phyloP scores from a whole-genome alignment of 257 asterid species.

The Fraxinus excelsior region DNA sequence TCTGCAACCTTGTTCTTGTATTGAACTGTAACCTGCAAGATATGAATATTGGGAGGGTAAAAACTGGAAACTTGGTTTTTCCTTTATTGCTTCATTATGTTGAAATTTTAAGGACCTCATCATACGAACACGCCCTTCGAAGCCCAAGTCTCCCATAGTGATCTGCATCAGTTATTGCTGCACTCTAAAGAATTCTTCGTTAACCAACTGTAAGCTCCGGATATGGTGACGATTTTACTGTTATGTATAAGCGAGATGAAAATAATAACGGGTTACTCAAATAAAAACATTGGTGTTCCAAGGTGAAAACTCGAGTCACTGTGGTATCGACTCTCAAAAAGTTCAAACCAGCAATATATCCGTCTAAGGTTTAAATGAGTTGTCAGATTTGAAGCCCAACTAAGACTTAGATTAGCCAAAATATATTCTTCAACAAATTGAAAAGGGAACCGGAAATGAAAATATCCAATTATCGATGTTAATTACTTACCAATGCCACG shows the following conservation, averaged over 20 bases:
- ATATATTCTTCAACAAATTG: no score
- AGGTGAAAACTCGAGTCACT: no score
- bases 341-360: no score
- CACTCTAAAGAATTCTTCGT: conserved; percentile 15
- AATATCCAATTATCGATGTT: conserved; percentile 53
- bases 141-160: conserved; percentile 65
- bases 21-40: conserved; percentile 51
- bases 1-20: conserved; percentile 54
- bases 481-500: conserved; percentile 83
- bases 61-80: background rate
- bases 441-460: no score
- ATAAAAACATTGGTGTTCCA: no score
- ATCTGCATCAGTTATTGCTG: conserved; percentile 74
- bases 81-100: background rate
- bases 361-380: no score
- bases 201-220: background rate
- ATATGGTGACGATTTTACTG: no score
- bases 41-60: background rate
- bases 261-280: no score
- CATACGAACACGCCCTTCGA: conserved; percentile 57
- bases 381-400: no score
- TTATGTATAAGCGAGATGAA: no score
- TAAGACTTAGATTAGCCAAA: no score
- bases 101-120: conserved; percentile 41
- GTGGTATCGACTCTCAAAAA: no score